Evolutionary conservation across 805 yeast genomes (phyloP), one percentile per base, ranked within the genome.

Genomic region (Starmerella asiatica): DNA sequence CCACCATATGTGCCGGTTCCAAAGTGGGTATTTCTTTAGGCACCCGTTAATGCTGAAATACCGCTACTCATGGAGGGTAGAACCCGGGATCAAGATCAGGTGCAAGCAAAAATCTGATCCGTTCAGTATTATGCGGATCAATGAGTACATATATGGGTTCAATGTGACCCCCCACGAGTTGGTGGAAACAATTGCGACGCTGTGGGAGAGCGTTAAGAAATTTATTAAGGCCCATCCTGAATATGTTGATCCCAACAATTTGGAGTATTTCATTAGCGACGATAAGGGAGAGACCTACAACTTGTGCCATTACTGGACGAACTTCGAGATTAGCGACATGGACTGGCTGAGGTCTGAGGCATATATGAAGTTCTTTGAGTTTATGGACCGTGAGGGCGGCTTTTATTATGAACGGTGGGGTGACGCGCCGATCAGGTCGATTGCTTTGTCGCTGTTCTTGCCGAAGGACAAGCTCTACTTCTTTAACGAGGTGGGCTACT

Each of bases 381-480:
- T 68, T 51, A 69, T 84, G 54, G 94, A 84, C 60, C 59, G 71
- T 46, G 71, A 78, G 14, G 94, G 94, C 58, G 94, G 94, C n/a
- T 84, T 84, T 64, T 84, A 79, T 64, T 84, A 83, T 59, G 94
- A 85, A 65, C 71, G 94, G 61, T 82, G 93, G 94, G 93, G 94
- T 52, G 94, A 83, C 60, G 94, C 93, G 0, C 93, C 93, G 2
- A 70, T 82, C n/a, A 91, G 81, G 58, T 71, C 91, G 0, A 68
- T 93, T 21, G 94, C 91, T 24, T 94, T 82, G 17, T 65, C 91
- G 4, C 63, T 84, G 48, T 80, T 84, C 63, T 56, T 82, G 58
- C 74, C 79, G 39, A 73, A 70, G 57, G 75, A 72, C 45, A 65
- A 76, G 54, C 62, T 84, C 36, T 93, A 84, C 55, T 75, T 79